These are phyloP conservation scores for Zygoascus hellenicus DNA, from an alignment of 1,139 yeast species.

Conservation along the genomic window DNA sequence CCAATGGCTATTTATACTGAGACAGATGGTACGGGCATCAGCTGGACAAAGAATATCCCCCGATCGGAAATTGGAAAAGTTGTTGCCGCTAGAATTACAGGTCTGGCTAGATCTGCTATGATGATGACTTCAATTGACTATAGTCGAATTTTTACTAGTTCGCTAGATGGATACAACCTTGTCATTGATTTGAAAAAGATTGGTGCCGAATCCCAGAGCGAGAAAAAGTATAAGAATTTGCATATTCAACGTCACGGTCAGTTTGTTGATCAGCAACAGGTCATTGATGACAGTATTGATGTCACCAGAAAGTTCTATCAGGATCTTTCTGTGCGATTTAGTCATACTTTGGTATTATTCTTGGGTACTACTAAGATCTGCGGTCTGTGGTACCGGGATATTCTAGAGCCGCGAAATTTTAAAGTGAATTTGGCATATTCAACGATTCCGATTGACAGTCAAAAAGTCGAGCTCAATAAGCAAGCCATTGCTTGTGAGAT, in stretches of 20 bases:
- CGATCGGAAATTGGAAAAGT: slow-evolving; percentile 45
- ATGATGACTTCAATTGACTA: slow-evolving; percentile 37
- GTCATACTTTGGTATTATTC: slow-evolving; percentile 52
- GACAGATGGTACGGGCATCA: slow-evolving; percentile 74
- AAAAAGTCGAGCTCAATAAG: slow-evolving; percentile 56
- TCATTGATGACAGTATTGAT: slow-evolving; percentile 24
- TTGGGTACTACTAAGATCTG: slow-evolving; percentile 49
- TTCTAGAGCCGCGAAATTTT: slow-evolving; percentile 51
- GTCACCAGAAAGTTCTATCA: slow-evolving; percentile 28
- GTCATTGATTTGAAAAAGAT: slow-evolving; percentile 35
- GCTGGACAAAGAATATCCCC: slow-evolving; percentile 70
- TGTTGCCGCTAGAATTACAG: slow-evolving; percentile 84
- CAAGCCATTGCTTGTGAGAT: slow-evolving; percentile 74
- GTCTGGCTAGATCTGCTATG: slow-evolving; percentile 69
- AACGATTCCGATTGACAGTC: slow-evolving; percentile 49
- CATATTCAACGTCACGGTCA: slow-evolving; percentile 11
- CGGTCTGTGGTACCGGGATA: slow-evolving; percentile 73
- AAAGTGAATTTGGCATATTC: slow-evolving; percentile 76
- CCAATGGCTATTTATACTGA: slow-evolving; percentile 80
- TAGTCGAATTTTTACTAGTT: slow-evolving; percentile 62
- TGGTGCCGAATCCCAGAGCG: slow-evolving; percentile 1
- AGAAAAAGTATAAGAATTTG: slow-evolving; percentile 57
- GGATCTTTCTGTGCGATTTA: slow-evolving; percentile 34
- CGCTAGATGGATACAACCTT: slow-evolving; percentile 78
- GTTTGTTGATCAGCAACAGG: slow-evolving; percentile 21